phyloP scores from a whole-genome alignment of 306 rosid species.

The Quercus parvula region DNA sequence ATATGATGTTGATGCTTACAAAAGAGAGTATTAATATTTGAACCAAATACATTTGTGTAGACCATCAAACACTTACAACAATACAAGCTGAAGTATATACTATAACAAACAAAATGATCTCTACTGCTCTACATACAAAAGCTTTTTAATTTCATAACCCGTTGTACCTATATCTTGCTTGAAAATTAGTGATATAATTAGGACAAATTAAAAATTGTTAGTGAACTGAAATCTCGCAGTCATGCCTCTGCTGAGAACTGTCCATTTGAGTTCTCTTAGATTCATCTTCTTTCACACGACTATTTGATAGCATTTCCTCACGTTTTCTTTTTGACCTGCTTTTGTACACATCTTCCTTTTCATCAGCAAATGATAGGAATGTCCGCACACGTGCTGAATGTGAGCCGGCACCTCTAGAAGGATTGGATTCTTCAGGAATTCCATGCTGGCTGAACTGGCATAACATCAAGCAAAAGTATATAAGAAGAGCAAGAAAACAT shows the following conservation, averaged over 20 bases:
- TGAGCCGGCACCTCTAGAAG: conserved; percentile 2
- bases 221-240: too few relatives aligned
- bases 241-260: neutral
- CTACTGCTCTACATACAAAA: too few relatives aligned
- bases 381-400: neutral
- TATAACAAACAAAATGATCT: too few relatives aligned
- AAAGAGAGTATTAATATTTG: too few relatives aligned
- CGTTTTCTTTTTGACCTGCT: conserved; percentile 39
- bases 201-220: too few relatives aligned
- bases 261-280: conserved; percentile 23
- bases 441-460: conserved; percentile 25
- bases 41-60: too few relatives aligned
- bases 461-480: conserved; percentile 11
- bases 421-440: conserved; percentile 9
- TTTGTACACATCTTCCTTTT: conserved; percentile 19
- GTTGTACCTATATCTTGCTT: too few relatives aligned
- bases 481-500: conserved; percentile 22
- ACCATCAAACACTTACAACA: too few relatives aligned
- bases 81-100: too few relatives aligned
- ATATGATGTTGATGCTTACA: too few relatives aligned
- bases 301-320: conserved; percentile 6
- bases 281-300: neutral
- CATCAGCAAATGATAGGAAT: conserved; percentile 30
- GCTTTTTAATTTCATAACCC: too few relatives aligned
- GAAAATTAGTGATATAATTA: too few relatives aligned